Percentiles rank a stretch among this genome's conserved stretches.
Conservation (phyloP, 2,329 filamentous ascomycete species). For the Botrytis fabae region DNA sequence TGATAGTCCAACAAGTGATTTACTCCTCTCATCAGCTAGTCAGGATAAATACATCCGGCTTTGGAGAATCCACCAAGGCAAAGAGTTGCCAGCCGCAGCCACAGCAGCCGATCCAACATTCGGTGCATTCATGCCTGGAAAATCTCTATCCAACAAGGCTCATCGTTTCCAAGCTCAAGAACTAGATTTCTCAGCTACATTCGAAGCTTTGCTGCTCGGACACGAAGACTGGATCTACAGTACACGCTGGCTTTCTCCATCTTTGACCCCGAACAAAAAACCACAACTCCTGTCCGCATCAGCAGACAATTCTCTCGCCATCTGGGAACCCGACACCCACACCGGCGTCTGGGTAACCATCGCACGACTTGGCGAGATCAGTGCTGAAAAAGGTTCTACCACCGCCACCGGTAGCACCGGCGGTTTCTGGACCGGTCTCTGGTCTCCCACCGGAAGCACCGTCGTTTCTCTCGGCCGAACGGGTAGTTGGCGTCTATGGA, state of each 20-base stretch:
- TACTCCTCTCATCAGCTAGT: constrained; percentile 87
- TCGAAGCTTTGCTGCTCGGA: constrained; percentile 89
- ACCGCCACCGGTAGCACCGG: constrained; percentile 94
- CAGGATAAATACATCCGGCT: constrained; percentile 97
- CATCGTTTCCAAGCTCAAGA: constrained; percentile 67
- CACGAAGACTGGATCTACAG: constrained; percentile 99
- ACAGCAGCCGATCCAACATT: constrained; percentile 56
- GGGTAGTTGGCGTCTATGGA: constrained; percentile 91
- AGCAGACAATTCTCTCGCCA: constrained; percentile 89
- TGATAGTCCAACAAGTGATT: constrained; percentile 56
- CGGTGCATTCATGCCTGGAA: constrained; percentile 62
- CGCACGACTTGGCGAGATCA: constrained; percentile 88
- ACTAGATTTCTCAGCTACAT: constrained; percentile 75
- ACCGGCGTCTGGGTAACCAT: constrained; percentile 91
- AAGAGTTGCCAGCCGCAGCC: constrained; percentile 59
- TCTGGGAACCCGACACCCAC: constrained; percentile 82
- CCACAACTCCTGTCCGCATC: constrained; percentile 83
- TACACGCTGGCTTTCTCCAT: constrained; percentile 48
- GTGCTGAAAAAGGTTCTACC: constrained; percentile 90
- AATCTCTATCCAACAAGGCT: constrained; percentile 84
- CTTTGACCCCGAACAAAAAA: constrained; percentile 42
- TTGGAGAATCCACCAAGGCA: constrained; percentile 79
- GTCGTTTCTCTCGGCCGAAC: constrained; percentile 86
- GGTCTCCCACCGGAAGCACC: constrained; percentile 74
- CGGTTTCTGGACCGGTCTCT: constrained; percentile 94